Evolutionary conservation across 2,329 filamentous ascomycete genomes (phyloP).

Genomic region (Monilinia laxa): DNA sequence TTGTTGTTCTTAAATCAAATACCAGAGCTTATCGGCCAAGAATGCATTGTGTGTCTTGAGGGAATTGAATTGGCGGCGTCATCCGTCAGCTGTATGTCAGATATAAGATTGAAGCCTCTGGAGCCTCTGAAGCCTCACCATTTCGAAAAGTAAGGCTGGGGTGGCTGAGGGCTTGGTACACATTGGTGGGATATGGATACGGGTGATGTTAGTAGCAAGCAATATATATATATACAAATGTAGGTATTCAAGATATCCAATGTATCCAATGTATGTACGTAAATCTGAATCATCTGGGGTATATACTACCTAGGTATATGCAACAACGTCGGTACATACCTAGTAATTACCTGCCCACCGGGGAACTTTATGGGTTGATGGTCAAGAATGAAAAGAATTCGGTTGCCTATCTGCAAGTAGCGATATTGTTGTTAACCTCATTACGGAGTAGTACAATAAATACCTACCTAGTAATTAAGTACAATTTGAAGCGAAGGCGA

Average conservation of each 20-base stretch:
- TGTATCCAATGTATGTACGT: not conserved
- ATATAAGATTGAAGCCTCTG: not conserved
- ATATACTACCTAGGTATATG: too few relatives aligned
- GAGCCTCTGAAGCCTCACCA: constrained; percentile 8
- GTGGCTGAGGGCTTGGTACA: constrained; percentile 18
- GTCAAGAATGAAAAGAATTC: not conserved
- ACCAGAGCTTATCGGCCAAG: constrained; percentile 8
- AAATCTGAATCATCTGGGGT: not conserved
- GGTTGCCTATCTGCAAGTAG: constrained; percentile 1
- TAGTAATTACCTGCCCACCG: too few relatives aligned
- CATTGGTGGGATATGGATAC: not conserved
- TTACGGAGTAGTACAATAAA: too few relatives aligned
- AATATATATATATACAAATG: too few relatives aligned
- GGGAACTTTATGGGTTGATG: not conserved
- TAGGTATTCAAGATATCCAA: too few relatives aligned
- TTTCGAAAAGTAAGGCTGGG: constrained; percentile 3
- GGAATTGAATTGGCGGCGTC: constrained; percentile 8
- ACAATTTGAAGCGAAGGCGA: too few relatives aligned
- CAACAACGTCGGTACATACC: too few relatives aligned
- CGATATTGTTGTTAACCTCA: too few relatives aligned
- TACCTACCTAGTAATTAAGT: too few relatives aligned
- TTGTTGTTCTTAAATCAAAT: not conserved
- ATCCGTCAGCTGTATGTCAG: constrained; percentile 7
- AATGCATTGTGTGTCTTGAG: not conserved
- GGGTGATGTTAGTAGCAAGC: too few relatives aligned